phyloP scores from a whole-genome alignment of 73 alveolate genomes.

The Paramecium primaurelia region DNA sequence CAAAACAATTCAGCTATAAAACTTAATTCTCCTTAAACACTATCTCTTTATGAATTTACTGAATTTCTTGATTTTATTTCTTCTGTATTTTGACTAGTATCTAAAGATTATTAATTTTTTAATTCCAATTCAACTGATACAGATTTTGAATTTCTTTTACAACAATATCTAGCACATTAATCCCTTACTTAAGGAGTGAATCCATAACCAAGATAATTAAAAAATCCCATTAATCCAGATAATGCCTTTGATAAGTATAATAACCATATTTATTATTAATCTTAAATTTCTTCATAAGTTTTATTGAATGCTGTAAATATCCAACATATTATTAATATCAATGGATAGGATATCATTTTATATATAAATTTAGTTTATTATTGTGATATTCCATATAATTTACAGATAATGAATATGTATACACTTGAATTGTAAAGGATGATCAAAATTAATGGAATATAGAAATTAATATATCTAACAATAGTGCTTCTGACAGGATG shows the following conservation, averaged over 20 bases:
- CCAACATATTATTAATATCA: not conserved
- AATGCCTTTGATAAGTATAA: not conserved
- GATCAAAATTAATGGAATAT: not conserved
- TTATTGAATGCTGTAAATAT: not conserved
- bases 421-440: not conserved
- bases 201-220: not conserved
- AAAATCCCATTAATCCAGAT: not conserved
- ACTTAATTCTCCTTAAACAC: not conserved
- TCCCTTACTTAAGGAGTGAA: constrained; percentile 9
- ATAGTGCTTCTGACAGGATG: not conserved
- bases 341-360: not conserved
- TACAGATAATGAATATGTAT: not conserved
- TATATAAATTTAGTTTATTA: not conserved
- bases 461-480: not conserved
- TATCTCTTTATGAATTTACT: not conserved
- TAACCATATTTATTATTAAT: not conserved
- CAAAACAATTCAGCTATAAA: not conserved
- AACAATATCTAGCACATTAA: not conserved
- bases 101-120: not conserved
- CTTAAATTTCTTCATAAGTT: not conserved
- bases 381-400: not conserved
- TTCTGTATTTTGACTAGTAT: not conserved
- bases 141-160: not conserved
- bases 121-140: not conserved
- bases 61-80: not conserved